Base-by-base conservation (phyloP, 768 basidiomycete species). In the Mycena venus region DNA sequence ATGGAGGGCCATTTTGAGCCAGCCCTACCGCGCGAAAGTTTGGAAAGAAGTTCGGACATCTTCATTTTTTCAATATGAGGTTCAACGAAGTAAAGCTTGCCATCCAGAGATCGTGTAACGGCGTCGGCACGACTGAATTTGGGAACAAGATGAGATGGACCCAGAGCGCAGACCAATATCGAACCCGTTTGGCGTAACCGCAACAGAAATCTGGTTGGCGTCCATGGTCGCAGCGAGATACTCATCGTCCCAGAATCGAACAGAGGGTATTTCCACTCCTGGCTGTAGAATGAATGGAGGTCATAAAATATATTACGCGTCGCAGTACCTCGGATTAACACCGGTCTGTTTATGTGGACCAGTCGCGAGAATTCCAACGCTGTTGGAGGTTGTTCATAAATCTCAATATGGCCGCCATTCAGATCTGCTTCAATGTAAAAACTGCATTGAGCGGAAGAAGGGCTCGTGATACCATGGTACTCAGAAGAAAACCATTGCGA, bases 161-260 rank as follows among this genome's bases (percentile, higher is more conserved):
- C 15, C 31, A n/a, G n/a, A 68, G 59, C 51, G 21, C 53, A 71
- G 19, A 38, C 36, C 23, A 9, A 25, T 1, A 58, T 55, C 88
- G 75, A 75, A 96, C 96, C 96, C 96, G 74, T 96, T 91, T 0
- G 96, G 95, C 7, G 96, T 97, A 49, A 94, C 87, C 2, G 96
- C 94, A 34, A 97, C 90, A 9, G 94, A 93, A 44, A 97, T 88
- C 36, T 75, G 65, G 31, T 81, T 82, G 5, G 89, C 82, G 4
- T 88, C 91, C 88, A 95, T 91, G 61, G 80, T 81, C n/a, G 85
- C 76, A 15, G 83, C 79, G 15, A 97, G 88, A 79, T 93, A 93
- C 59, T 89, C 85, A 79, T 92, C 85, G 14, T 90, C 86, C 96
- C 96, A 98, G 51, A 86, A 86, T 15, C 84, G 80, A 49, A 84